Base-by-base conservation (phyloP, 305 asterid genomes). In the Salvia sclarea region DNA sequence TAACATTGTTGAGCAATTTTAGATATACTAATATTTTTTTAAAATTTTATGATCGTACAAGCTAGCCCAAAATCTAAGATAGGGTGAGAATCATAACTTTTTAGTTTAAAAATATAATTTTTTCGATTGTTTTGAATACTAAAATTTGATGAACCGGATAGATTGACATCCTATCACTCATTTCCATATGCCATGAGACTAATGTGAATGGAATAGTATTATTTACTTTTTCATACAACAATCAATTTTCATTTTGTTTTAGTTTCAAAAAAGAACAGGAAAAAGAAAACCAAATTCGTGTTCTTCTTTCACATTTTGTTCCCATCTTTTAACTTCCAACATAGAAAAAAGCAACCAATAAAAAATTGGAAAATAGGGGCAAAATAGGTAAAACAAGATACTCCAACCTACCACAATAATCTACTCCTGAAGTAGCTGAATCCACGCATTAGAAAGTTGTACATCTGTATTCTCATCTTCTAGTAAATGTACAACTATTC, bases 401-500 rank as follows among this genome's bases (percentile, higher is more conserved):
- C 11, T 9, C 49, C 31, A 21, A 45, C 33, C 69, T 48, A 47
- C 35, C 69, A 49, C 21, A 3, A 3, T 13, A 61, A 61, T 24
- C 2, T 1, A 25, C 30, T 25, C 30, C 22, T 8, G 67, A 24
- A 61, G 40, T 43, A 61, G 54, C 52, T 43, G 40, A n/a, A n/a
- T 31, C 61, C 60, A 17, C 49, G 61, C 70, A 65, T 14, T 0
- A 11, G 4, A 35, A 22, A 1, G 2, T 31, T 37, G 50, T 47
- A 49, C 52, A 0, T 0, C 0, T 22, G 28, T 49, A 52, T 35
- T 35, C 64, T 25, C 31, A 0, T 6, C 25, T 13, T n/a, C 13
- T 11, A 12, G 20, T 24, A 13, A 43, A 61, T 8, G 69, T 70
- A 50, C 75, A 61, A 50, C 58, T 6, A 2, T 30, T 4, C 28